Conservation (phyloP, 2,329 filamentous ascomycete genomes). For the Colletotrichum higginsianum region DNA sequence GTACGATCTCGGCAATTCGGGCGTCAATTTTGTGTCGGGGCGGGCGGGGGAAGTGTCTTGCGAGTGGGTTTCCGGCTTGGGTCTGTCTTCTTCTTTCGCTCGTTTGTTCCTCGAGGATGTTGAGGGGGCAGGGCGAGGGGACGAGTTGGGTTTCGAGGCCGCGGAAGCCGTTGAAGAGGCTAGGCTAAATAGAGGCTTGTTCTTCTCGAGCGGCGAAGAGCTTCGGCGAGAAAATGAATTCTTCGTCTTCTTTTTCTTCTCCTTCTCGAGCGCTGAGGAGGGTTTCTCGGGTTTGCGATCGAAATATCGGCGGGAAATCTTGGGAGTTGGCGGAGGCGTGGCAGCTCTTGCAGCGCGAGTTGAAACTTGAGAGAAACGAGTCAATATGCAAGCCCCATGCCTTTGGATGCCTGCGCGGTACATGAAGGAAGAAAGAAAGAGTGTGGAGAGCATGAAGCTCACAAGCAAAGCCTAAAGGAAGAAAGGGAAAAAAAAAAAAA, state of each 20-base stretch:
- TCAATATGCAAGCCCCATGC: constrained; percentile 1
- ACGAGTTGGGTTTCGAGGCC: background rate
- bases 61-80: background rate
- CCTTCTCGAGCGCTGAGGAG: no score
- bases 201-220: no score
- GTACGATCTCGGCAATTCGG: background rate
- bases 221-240: background rate
- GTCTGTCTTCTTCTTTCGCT: background rate
- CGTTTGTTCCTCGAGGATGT: background rate
- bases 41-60: background rate
- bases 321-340: background rate
- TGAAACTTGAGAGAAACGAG: background rate
- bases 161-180: background rate
- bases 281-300: background rate
- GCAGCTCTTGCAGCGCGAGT: background rate
- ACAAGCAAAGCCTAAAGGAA: constrained; percentile 16
- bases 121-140: background rate
- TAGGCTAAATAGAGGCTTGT: no score
- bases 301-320: background rate
- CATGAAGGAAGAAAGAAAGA: constrained; percentile 29
- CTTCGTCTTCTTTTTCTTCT: no score
- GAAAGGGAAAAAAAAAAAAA: background rate
- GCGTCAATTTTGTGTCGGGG: no score
- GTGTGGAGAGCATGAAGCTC: constrained; percentile 35
- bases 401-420: constrained; percentile 2